These are phyloP conservation scores for Acer negundo DNA, from an alignment of 345 rosid genomes.

Conservation along the genomic window DNA sequence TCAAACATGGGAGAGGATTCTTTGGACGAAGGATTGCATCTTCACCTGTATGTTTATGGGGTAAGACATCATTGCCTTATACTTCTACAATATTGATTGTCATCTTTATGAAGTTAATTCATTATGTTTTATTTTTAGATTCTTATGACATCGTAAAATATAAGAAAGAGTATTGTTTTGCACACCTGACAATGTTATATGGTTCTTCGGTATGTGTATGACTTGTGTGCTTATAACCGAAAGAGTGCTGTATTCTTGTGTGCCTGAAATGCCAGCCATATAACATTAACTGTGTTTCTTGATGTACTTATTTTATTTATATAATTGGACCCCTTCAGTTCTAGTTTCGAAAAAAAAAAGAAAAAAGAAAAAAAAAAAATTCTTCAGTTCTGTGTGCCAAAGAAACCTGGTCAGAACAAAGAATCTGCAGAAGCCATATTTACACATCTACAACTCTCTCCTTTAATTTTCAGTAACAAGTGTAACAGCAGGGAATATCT, in stretches of 20 bases:
- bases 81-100: constrained; percentile 6
- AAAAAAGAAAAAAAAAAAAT: too few species aligned
- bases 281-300: not conserved
- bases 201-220: not conserved
- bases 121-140: too few species aligned
- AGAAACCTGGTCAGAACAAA: not conserved
- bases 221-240: not conserved
- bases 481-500: not conserved
- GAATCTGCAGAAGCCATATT: not conserved
- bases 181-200: not conserved
- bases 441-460: not conserved
- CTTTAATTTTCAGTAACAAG: not conserved
- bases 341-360: too few species aligned
- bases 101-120: not conserved
- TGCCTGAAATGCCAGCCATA: not conserved
- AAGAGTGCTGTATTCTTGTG: not conserved
- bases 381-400: not conserved
- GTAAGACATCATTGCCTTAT: constrained; percentile 39
- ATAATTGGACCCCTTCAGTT: not conserved
- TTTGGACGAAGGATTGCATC: constrained; percentile 29
- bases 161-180: too few species aligned
- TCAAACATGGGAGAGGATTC: constrained; percentile 35
- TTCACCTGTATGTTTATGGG: constrained; percentile 68
- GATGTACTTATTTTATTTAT: not conserved
- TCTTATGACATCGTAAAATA: too few species aligned